Base-by-base conservation (phyloP, 495 filamentous ascomycete species). In the Penicillium subrubescens region DNA sequence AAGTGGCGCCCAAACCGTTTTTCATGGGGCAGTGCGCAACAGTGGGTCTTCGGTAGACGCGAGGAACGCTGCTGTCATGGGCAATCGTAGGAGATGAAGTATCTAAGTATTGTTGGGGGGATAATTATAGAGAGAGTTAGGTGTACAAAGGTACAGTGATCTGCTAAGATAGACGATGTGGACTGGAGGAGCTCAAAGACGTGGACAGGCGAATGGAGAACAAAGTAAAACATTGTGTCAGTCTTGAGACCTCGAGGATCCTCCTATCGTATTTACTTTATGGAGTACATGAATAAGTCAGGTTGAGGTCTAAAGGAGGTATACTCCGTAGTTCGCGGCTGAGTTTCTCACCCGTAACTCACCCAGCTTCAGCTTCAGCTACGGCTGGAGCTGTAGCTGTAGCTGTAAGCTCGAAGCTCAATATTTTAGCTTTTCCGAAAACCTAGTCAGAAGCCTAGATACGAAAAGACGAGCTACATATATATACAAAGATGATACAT, bases 31-130 rank as follows among this genome's bases (percentile, higher is more conserved):
- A 60, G 60, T 70, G 63, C 60, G 48, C 23, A 65, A 60, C 59
- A 57, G 68, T 64, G 62, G 68, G 64, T 68, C 68, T 52, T 63
- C 60, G 57, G 60, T 63, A 69, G 60, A 66, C 63, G 63, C 60
- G 65, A 71, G 62, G 68, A 71, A 71, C 68, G 59, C 68, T 37
- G 57, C 65, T 66, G 62, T 66, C 60, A 71, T 17, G 39, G 14
- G 17, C 43, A 33, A 37, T 43, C 15, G 34, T 43, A 46, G 14
- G 5, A 14, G 14, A 52, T 25, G 43, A 59, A 25, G 41, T 50
- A 59, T 2, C 2, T 27, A 27, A 1, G 25, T 27, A 27, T 1
- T 27, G 25, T 27, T 27, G 41, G 27, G 39, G n/a, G 5, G 23
- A 59, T 29, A 46, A 48, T 17, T 48, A 48, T 17, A 43, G 19